Base-by-base conservation (phyloP, 148 eudicot species). In the Suaeda aralocaspica region DNA sequence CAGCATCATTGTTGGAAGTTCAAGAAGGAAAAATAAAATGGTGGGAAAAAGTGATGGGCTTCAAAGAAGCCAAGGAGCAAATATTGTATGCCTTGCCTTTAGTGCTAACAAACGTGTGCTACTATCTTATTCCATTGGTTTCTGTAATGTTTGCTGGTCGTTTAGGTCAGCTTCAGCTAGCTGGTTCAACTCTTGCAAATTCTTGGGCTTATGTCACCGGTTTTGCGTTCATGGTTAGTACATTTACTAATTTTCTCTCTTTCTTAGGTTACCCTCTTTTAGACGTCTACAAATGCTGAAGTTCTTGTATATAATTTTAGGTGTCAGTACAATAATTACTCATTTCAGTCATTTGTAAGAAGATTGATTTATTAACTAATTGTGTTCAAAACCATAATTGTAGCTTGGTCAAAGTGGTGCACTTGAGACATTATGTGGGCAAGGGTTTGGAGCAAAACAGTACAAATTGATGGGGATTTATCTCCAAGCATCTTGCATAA, bases 131-230 rank as follows among this genome's bases (percentile, higher is more conserved):
- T 26, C 92, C 92, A 2, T 48, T 90, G n/a, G 76, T 85, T 22
- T 81, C 90, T 0, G 92, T 90, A 57, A 90, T 92, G 98, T 90
- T 90, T 58, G 96, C 96, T 12, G 98, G 94, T 42, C 98, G 90
- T 71, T 88, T 86, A n/a, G 98, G 96, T 10, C 85, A 88, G 16
- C 86, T 83, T 18, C 76, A 88, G 71, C 94, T 92, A 21, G 94
- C 96, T 31, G 84, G 77, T 10, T 39, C 98, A 2, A 92, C 84
- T 33, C 94, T 92, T 33, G 98, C 96, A 22, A 88, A 90, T 63
- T 86, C 96, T 19, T 92, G 96, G 96, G 85, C 92, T 16, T 81
- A 81, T n/a, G 94, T 92, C 77, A 67, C 94, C 55, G 94, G 98
- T 53, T 73, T 81, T n/a, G 72, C 96, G 55, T 77, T 92, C 74